Conservation (phyloP, 106 monocot genomes). For the Xerophyta viscosa region DNA sequence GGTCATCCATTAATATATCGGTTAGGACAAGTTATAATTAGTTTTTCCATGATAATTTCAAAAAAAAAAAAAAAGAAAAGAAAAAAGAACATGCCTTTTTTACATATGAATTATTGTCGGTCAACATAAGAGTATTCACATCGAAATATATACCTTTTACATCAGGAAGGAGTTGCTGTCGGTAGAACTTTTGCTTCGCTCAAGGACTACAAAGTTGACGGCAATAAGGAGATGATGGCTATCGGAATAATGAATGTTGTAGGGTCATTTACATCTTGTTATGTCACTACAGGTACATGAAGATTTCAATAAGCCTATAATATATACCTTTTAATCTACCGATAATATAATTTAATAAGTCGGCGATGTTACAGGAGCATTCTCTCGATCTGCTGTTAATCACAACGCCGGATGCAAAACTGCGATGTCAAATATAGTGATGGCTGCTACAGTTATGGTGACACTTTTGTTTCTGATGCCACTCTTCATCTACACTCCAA, state of each 20-base stretch:
- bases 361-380: constrained; percentile 79
- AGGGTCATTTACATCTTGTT: constrained; percentile 89
- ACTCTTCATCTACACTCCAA: constrained; percentile 78
- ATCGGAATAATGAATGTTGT: constrained; percentile 93
- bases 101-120: too few relatives aligned
- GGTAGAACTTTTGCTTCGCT: constrained; percentile 92
- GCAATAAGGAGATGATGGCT: constrained; percentile 98
- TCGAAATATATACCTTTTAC: too few relatives aligned
- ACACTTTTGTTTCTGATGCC: constrained; percentile 92
- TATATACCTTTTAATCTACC: too few relatives aligned
- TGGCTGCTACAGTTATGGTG: constrained; percentile 80
- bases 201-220: constrained; percentile 83
- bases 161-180: constrained; percentile 87
- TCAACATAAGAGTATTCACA: too few relatives aligned
- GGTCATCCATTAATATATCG: too few relatives aligned
- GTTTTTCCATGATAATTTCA: too few relatives aligned
- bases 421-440: constrained; percentile 81
- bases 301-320: too few relatives aligned
- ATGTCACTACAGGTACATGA: constrained; percentile 78
- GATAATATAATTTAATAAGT: too few relatives aligned
- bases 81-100: too few relatives aligned
- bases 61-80: too few relatives aligned
- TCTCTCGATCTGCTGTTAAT: constrained; percentile 92
- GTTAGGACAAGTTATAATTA: too few relatives aligned
- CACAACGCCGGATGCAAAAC: constrained; percentile 91